Conservation (phyloP, 2,329 filamentous ascomycete species). For the Stemphylium lycopersici region DNA sequence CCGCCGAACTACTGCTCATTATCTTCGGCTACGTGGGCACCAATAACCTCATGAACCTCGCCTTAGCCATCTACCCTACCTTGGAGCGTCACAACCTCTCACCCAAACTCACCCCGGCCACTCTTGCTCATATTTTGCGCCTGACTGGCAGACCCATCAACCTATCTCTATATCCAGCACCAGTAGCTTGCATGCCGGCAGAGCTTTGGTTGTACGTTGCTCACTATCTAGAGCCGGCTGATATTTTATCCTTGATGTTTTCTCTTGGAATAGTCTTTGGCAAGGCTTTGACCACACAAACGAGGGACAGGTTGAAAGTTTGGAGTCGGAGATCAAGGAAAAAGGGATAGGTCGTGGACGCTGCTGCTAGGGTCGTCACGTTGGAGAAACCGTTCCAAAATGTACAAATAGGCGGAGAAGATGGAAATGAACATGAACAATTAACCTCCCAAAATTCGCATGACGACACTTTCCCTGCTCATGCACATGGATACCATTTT, state of each 20-base stretch:
- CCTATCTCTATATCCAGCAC: neutral
- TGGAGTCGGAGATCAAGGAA: slow-evolving; percentile 25
- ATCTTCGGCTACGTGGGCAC: slow-evolving; percentile 52
- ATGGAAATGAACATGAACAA: neutral
- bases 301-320: slow-evolving; percentile 14
- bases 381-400: no score
- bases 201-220: slow-evolving; percentile 53
- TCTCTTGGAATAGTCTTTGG: slow-evolving; percentile 31
- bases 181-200: slow-evolving; percentile 39
- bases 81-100: slow-evolving; percentile 47
- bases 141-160: neutral
- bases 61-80: slow-evolving; percentile 54
- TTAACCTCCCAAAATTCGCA: neutral
- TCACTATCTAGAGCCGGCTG: slow-evolving; percentile 43
- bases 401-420: neutral
- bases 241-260: slow-evolving; percentile 49
- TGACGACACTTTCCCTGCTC: neutral
- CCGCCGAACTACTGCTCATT: slow-evolving; percentile 55
- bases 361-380: no score
- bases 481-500: neutral
- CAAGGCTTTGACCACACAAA: slow-evolving; percentile 18
- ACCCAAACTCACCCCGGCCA: slow-evolving; percentile 35
- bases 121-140: slow-evolving; percentile 32
- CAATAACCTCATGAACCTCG: slow-evolving; percentile 53
- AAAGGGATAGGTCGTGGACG: neutral